Conservation (phyloP, 2,329 filamentous ascomycete genomes). For the Trichophyton schoenleinii region DNA sequence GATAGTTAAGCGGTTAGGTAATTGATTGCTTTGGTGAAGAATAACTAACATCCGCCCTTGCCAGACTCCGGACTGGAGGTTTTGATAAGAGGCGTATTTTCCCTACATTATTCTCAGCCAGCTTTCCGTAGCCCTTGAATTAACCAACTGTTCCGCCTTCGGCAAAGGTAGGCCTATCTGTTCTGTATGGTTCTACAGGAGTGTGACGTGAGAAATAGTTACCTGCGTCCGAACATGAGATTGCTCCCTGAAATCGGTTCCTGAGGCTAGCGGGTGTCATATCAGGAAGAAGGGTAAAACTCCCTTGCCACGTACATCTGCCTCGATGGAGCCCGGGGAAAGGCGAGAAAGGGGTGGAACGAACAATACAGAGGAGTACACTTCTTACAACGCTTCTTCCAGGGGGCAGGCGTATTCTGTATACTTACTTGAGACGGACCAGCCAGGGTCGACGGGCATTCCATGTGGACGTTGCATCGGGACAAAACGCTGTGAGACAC, state of each 20-base stretch:
- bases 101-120: neutral
- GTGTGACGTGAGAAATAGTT: neutral
- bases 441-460: neutral
- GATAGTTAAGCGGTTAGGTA: too few relatives aligned
- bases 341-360: neutral
- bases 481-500: neutral
- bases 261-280: neutral
- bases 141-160: neutral
- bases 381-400: neutral
- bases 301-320: neutral
- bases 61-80: neutral
- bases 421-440: neutral
- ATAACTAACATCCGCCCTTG: neutral
- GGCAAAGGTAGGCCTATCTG: neutral
- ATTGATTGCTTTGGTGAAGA: neutral
- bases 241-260: neutral
- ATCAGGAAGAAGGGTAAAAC: neutral
- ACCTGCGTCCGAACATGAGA: neutral
- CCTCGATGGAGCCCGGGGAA: neutral
- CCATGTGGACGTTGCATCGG: conserved; percentile 1
- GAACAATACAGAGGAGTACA: too few relatives aligned
- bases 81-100: neutral
- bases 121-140: neutral
- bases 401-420: neutral
- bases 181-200: neutral